A percentile compares a stretch with the other conserved stretches of the same genome.
These are phyloP conservation scores for Xylariaceae sp. DNA, from an alignment of 2,329 filamentous ascomycete genomes.

Conservation along the genomic window DNA sequence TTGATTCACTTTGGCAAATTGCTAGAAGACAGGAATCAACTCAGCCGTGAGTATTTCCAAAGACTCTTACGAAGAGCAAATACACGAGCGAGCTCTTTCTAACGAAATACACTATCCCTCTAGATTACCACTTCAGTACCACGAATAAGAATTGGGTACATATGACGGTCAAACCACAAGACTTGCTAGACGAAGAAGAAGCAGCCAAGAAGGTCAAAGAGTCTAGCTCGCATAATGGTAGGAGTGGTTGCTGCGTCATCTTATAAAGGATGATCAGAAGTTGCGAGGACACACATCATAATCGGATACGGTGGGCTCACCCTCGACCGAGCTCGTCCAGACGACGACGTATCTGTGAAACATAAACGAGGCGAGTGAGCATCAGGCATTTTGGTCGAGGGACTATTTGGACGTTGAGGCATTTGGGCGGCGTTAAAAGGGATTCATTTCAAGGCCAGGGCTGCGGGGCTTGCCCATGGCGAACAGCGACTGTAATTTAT, in stretches of 20 bases:
- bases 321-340: conserved; percentile 3
- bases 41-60: conserved; percentile 71
- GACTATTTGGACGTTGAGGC: conserved; percentile 24
- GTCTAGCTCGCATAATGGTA: conserved; percentile 35
- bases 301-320: conserved; percentile 1
- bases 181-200: conserved; percentile 73
- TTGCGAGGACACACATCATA: neutral
- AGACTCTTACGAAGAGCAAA: neutral
- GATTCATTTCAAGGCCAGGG: conserved; percentile 20
- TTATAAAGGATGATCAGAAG: conserved; percentile 34
- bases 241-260: conserved; percentile 45
- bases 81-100: conserved; percentile 8
- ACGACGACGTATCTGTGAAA: conserved; percentile 4
- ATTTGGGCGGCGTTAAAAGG: conserved; percentile 31
- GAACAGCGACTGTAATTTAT: conserved; percentile 27
- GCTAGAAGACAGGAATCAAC: conserved; percentile 83
- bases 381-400: conserved; percentile 16
- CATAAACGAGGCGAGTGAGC: conserved; percentile 5
- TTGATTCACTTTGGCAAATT: conserved; percentile 92
- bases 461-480: conserved; percentile 21
- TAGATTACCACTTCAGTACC: conserved; percentile 71
- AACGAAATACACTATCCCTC: neutral
- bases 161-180: conserved; percentile 79
- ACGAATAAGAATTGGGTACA: conserved; percentile 74
- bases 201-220: conserved; percentile 66